A percentile compares a stretch with the other conserved stretches of the same genome.
phyloP scores from a whole-genome alignment of 2,329 filamentous ascomycete genomes.

The Penicillium sp. region DNA sequence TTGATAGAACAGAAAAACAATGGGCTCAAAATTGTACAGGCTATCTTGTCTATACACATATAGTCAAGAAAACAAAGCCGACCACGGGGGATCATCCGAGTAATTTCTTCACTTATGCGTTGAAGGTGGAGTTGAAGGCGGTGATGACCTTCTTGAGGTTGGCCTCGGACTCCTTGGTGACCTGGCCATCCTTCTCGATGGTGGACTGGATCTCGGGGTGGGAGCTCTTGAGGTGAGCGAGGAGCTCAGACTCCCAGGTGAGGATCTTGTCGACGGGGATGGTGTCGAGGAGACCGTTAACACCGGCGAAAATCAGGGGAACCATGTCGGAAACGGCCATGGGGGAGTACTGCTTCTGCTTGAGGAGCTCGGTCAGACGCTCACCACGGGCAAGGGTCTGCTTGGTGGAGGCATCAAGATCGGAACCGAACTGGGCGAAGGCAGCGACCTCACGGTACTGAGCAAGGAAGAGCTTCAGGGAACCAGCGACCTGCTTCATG shows the following conservation, averaged over 20 bases:
- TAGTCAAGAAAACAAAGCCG: constrained; percentile 41
- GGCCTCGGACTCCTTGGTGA: constrained; percentile 85
- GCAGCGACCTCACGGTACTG: constrained; percentile 99
- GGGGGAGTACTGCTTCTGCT: constrained; percentile 99
- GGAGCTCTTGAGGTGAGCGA: constrained; percentile 87
- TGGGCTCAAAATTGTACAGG: constrained; percentile 48
- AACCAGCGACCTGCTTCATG: constrained; percentile 99
- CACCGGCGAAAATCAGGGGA: constrained; percentile 98
- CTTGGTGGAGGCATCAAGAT: constrained; percentile 98
- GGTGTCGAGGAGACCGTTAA: constrained; percentile 90
- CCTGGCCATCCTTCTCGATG: constrained; percentile 92
- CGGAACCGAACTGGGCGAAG: constrained; percentile 99
- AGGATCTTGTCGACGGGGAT: constrained; percentile 91
- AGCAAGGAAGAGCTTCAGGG: constrained; percentile 99
- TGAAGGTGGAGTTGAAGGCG: constrained; percentile 94
- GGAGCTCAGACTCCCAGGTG: constrained; percentile 92
- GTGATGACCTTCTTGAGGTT: constrained; percentile 67
- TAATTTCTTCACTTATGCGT: constrained; percentile 43
- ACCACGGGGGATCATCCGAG: constrained; percentile 36
- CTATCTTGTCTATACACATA: constrained; percentile 48
- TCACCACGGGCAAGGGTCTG: constrained; percentile 98
- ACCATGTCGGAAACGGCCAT: constrained; percentile 99
- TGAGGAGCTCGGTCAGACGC: constrained; percentile 96
- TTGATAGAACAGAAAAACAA: constrained; percentile 41
- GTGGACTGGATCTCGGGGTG: constrained; percentile 78